Evolutionary conservation across 495 filamentous ascomycete species (phyloP), one percentile per base, ranked within the genome.

Genomic region (Zalerion maritima): DNA sequence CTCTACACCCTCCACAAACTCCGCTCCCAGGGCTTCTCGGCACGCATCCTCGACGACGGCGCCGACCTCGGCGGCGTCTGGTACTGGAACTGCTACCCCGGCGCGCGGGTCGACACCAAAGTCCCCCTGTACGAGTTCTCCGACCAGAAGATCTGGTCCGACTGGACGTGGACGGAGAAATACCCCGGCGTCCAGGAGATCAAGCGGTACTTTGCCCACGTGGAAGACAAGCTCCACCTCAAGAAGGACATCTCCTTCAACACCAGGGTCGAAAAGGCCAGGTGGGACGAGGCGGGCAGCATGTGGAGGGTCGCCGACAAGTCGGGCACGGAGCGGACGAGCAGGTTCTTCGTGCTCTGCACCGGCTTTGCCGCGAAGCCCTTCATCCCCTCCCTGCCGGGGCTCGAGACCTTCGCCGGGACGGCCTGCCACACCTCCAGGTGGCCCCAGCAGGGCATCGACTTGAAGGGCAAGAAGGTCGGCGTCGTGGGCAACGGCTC

Each of bases 401-500:
- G 55, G 14, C 22, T 46, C 32, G 24, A 64, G 38, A 47, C 24
- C 44, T 44, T 45, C 52, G 40, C 57, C 41, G 67, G 29, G 41
- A 64, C 26, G n/a, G n/a, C n/a, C n/a, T n/a, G n/a, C n/a, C 70
- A 72, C 35, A 58, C 63, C 1, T 57, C 62, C 21, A 62, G 64
- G 47, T 68, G 64, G 64, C 69, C 69, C 6, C 29, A 60, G 55
- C 36, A 45, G 50, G 44, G 40, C 33, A 32, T 53, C 51, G 28
- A 63, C 55, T 19, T 69, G 55, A 46, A 54, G 14, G 50, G 58
- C 13, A 73, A 71, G 45, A 60, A 59, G 19, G 44, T 73, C 12
- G 64, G 61, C 9, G 58, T 75, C 21, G 63, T 75, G 29, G 69
- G 69, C 14, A 66, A 57, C 14, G 70, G 70, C 9, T 57, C 67